Base-by-base conservation (phyloP, 2,329 filamentous ascomycete species). In the Colletotrichum simmondsii region DNA sequence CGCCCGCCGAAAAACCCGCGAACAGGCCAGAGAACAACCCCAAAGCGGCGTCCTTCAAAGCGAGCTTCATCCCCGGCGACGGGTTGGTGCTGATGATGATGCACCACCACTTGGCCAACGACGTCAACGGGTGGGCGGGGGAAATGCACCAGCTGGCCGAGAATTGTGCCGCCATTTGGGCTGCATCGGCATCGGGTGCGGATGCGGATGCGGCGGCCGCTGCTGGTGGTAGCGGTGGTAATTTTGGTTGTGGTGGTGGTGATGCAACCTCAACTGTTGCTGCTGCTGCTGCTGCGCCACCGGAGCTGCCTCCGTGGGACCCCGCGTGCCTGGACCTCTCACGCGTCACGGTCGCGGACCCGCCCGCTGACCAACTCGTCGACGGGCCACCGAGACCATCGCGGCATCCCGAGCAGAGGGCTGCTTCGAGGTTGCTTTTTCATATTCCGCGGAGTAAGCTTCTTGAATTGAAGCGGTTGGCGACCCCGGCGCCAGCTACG, bases 291-390 rank as follows among this genome's bases (percentile, higher is more conserved):
- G 42, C 42, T 49, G 19, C 42, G 42, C 42, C 19, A 19, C 42
- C 42, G 42, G 19, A 49, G 42, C 19, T 49, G 19, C 42, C 42
- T 49, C 42, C 42, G 42, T 54, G 65, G 81, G 79, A 85, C 60
- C 76, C 81, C 10, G 75, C 78, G 0, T 80, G 79, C 35, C 77
- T 85, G 5, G 82, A 85, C 14, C 67, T 79, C n/a, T 80, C 81
- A 1, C 78, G 81, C 1, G 75, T 85, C 42, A 81, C 77, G 11
- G 80, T 76, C 56, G 75, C 77, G 0, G 74, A 76, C 0, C 42
- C 49, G 14, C 77, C 79, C 2, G 78, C 78, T 2, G 77, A 80
- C 0, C 35, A 75, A 1, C 79, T 77, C 52, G 72, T 84, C 19
- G 78, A 82, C 53, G 81, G 78, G 0, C 82, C 81, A 14, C 71